These are phyloP conservation scores for Nemania sp. DNA, from an alignment of 2,329 filamentous ascomycete genomes.

Conservation along the genomic window DNA sequence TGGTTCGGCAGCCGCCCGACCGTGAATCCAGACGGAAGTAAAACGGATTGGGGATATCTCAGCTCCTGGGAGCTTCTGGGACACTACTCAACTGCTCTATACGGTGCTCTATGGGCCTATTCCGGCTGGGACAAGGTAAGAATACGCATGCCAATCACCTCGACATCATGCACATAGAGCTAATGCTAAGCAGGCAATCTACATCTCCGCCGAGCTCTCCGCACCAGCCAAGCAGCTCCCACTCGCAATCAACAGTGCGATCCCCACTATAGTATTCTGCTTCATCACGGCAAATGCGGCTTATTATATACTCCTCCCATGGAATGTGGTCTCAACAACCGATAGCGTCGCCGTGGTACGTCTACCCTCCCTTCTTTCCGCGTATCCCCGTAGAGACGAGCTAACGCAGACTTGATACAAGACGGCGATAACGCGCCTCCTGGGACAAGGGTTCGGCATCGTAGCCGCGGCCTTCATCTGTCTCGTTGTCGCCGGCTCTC, in stretches of 20 bases:
- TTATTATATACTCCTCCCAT: constrained; percentile 73
- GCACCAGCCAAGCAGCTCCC: constrained; percentile 66
- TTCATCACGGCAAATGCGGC: constrained; percentile 71
- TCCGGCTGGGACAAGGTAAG: constrained; percentile 74
- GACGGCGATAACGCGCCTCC: constrained; percentile 66
- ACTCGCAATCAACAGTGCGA: constrained; percentile 70
- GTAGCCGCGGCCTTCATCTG: constrained; percentile 68
- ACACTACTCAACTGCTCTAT: constrained; percentile 70
- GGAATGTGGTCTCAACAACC: constrained; percentile 67
- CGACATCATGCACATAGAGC: neutral
- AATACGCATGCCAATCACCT: constrained; percentile 28
- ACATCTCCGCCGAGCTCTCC: constrained; percentile 66
- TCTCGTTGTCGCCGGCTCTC: constrained; percentile 70
- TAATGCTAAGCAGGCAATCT: constrained; percentile 59
- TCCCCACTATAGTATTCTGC: constrained; percentile 69
- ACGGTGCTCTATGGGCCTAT: constrained; percentile 73
- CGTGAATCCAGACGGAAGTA: constrained; percentile 61
- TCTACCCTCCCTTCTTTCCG: constrained; percentile 13
- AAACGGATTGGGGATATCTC: constrained; percentile 62
- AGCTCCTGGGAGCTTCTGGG: constrained; percentile 70
- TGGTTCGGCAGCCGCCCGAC: constrained; percentile 68
- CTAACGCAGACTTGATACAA: constrained; percentile 47
- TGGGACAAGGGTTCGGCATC: constrained; percentile 66
- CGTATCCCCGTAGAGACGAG: neutral
- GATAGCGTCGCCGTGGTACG: constrained; percentile 73